phyloP scores from a whole-genome alignment of 176 grass and related monocot genomes.

The Thinopyrum elongatum region DNA sequence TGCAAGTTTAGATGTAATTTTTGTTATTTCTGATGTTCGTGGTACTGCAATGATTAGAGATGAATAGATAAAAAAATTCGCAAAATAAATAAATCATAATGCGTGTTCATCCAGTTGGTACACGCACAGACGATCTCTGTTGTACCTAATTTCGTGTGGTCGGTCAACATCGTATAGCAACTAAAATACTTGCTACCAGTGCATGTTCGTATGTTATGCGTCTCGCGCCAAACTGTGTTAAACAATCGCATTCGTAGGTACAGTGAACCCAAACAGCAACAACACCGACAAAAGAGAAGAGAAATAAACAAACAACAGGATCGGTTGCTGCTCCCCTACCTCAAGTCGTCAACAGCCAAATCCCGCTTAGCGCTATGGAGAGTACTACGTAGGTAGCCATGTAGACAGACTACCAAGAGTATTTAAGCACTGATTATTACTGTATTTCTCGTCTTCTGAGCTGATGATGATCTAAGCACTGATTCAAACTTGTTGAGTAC shows the following conservation, averaged over 20 bases:
- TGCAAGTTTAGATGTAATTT: too few species aligned
- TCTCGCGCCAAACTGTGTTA: too few species aligned
- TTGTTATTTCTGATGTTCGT: too few species aligned
- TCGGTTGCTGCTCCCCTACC: not conserved
- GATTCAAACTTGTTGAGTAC: not conserved
- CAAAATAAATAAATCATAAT: too few species aligned
- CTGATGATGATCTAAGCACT: not conserved
- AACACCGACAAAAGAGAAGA: too few species aligned
- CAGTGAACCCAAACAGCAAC: too few species aligned
- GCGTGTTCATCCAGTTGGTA: not conserved
- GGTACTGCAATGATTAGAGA: too few species aligned
- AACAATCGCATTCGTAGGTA: too few species aligned
- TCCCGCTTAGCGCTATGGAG: not conserved
- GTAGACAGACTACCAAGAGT: not conserved
- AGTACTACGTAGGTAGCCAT: not conserved
- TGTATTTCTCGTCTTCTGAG: too few species aligned
- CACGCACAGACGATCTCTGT: not conserved
- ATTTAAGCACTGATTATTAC: not conserved
- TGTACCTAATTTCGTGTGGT: not conserved
- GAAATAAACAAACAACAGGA: not conserved
- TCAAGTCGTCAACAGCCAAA: not conserved
- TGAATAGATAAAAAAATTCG: too few species aligned
- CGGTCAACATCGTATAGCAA: not conserved
- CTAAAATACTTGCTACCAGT: too few species aligned
- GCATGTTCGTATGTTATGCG: too few species aligned